Evolutionary conservation across 225 moss, liverwort and hornwort genomes (phyloP).

Genomic region (Pseudoscleropodium purum): DNA sequence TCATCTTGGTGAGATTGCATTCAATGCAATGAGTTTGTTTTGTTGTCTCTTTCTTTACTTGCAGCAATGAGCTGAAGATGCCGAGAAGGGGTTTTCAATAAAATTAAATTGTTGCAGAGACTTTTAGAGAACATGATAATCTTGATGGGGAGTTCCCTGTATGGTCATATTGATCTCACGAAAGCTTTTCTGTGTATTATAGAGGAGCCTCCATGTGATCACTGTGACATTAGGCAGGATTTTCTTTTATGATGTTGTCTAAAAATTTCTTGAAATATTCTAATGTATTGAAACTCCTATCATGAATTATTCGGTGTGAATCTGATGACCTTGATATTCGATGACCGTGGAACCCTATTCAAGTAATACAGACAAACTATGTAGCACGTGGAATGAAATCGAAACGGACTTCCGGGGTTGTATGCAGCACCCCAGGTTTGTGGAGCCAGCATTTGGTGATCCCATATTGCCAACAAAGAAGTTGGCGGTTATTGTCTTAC

Average conservation of each 20-base stretch:
- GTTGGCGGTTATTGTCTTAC: slow-evolving; percentile 75
- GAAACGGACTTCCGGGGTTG: not conserved
- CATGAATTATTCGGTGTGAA: not conserved
- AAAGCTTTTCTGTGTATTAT: not conserved
- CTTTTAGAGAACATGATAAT: not conserved
- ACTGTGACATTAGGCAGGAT: not conserved
- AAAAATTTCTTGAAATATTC: not conserved
- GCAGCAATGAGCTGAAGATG: not conserved
- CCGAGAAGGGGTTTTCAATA: not conserved
- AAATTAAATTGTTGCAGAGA: not conserved
- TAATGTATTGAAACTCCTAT: not conserved
- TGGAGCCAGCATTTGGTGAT: slow-evolving; percentile 83
- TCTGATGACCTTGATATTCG: not conserved
- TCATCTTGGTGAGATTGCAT: slow-evolving; percentile 63
- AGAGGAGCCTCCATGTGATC: not conserved
- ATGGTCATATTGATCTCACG: not conserved
- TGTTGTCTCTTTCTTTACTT: not conserved
- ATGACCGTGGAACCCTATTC: not conserved
- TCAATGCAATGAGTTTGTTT: not conserved
- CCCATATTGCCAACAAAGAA: slow-evolving; percentile 78
- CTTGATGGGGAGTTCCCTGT: not conserved
- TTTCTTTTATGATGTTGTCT: not conserved
- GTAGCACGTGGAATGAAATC: not conserved
- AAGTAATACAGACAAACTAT: not conserved
- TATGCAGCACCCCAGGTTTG: slow-evolving; percentile 70